Base-by-base conservation (phyloP, 129 eudicot species). In the Mikania micrantha region DNA sequence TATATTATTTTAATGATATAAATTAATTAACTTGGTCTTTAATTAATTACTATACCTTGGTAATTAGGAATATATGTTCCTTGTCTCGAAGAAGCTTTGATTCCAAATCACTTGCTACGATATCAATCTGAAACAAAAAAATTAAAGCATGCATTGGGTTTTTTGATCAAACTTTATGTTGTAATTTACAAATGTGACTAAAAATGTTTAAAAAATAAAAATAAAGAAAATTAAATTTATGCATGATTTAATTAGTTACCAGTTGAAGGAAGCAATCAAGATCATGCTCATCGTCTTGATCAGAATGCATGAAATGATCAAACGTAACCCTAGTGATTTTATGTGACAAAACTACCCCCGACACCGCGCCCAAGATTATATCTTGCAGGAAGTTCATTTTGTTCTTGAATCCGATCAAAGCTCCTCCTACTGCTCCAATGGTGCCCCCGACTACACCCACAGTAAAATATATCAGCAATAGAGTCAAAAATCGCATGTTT, bases 401-500 rank as follows among this genome's bases (percentile, higher is more conserved):
- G 78, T 74, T 41, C 38, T 64, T 65, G 35, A 29, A 74, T 19
- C 78, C 78, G 8, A 74, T 65, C 47, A 74, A 54, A 13, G 48
- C 78, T 53, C 78, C 78, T 27, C 35, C 72, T 40, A 74, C 11
- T 6, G 78, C 78, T 63, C 78, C 78, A 35, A 74, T 39, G 4
- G 72, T 74, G 24, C 48, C 78, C 45, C 78, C 78, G 65, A 53
- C 72, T 74, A 72, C 52, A 72, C 27, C 44, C 28, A 60, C 48
- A 38, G 7, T 17, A 32, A 9, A 38, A 17, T 31, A 64, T 64
- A 53, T 49, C 19, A 16, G 6, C 7, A 49, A 64, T 29, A 40
- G 39, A 49, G 60, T 52, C 47, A 50, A 9, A 53, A 36, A 4
- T 28, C 2, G 32, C 4, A 28, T 28, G n/a, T 28, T 28, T 28